phyloP scores from a whole-genome alignment of 1,284 basidiomycete genomes.

The Cryptococcus wingfieldii region DNA sequence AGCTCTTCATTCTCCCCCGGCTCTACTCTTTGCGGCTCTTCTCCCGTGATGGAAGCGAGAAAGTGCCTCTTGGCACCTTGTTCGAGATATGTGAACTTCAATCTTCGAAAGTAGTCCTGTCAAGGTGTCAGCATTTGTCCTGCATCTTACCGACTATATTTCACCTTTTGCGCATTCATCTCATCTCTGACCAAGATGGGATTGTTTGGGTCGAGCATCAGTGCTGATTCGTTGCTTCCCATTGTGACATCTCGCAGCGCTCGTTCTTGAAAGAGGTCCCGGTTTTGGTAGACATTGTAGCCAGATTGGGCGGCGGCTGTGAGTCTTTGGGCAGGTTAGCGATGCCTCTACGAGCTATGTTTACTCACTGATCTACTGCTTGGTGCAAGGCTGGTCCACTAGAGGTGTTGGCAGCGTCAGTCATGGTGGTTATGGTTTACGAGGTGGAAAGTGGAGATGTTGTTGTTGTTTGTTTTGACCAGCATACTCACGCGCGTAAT shows the following conservation, averaged over 20 bases:
- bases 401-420: neutral
- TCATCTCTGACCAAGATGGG: constrained; percentile 40
- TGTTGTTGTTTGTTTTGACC: neutral
- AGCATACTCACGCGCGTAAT: too few relatives aligned
- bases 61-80: constrained; percentile 83
- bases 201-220: constrained; percentile 39
- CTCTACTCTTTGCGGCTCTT: constrained; percentile 69
- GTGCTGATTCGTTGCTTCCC: constrained; percentile 20
- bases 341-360: neutral
- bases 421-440: neutral
- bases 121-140: neutral
- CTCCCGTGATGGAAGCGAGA: constrained; percentile 71
- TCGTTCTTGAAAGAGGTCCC: constrained; percentile 31
- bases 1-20: constrained; percentile 66
- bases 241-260: constrained; percentile 29
- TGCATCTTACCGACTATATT: neutral
- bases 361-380: constrained; percentile 21
- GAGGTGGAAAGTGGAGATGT: neutral
- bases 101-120: constrained; percentile 70
- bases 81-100: constrained; percentile 80
- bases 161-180: constrained; percentile 40
- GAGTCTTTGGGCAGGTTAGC: constrained; percentile 1
- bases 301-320: constrained; percentile 7
- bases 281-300: constrained; percentile 28
- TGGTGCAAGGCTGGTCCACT: constrained; percentile 16